These are phyloP conservation scores for Protomyces arabidopsidicola DNA, from an alignment of 1,139 yeast genomes.

Conservation along the genomic window DNA sequence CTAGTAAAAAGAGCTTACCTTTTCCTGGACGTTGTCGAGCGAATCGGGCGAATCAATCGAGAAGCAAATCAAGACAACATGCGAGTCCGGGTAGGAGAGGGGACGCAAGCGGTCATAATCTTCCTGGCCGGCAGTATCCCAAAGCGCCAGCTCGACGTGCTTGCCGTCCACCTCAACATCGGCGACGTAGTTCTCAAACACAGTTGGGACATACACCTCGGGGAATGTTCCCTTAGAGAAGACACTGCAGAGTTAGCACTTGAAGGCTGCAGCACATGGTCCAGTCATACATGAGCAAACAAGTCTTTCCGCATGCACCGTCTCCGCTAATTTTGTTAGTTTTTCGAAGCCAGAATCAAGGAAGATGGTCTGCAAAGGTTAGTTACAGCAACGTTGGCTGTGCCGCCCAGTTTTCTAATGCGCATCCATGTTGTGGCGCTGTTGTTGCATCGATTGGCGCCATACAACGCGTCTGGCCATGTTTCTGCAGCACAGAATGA, in stretches of 20 bases:
- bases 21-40: constrained; percentile 51
- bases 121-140: constrained; percentile 98
- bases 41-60: constrained; percentile 80
- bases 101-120: constrained; percentile 91
- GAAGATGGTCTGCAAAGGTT: neutral
- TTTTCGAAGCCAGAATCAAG: neutral
- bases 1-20: constrained; percentile 8
- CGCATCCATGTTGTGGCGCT: neutral
- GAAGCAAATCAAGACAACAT: constrained; percentile 80
- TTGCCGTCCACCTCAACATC: constrained; percentile 79
- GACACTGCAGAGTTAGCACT: constrained; percentile 79
- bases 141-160: constrained; percentile 66
- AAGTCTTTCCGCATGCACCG: constrained; percentile 89
- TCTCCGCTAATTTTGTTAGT: neutral
- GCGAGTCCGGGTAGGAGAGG: constrained; percentile 86
- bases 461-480: too few species aligned
- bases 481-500: too few species aligned
- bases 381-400: neutral
- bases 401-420: neutral
- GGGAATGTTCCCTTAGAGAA: constrained; percentile 44
- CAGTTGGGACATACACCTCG: constrained; percentile 31
- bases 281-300: constrained; percentile 49
- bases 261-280: constrained; percentile 54
- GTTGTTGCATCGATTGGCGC: too few species aligned
- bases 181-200: constrained; percentile 62